Evolutionary conservation across 305 asterid genomes (phyloP), one percentile per base, ranked within the genome.

Genomic region (Rubia peregrina): DNA sequence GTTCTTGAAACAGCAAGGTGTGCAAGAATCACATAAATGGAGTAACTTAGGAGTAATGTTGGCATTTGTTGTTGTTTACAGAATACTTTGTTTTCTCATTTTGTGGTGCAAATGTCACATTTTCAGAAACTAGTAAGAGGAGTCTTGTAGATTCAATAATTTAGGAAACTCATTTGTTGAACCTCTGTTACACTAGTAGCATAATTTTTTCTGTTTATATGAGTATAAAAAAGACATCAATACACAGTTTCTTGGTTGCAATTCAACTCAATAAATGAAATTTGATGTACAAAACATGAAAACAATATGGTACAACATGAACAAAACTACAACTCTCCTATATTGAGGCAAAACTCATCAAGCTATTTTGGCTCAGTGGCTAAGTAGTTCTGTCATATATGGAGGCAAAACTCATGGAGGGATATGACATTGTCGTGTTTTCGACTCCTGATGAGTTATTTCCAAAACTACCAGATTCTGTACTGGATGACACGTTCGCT

Each of bases 11-110:
- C 80, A 77, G 40, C 85, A 81, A 70, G 90, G 88, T 3, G 48
- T 89, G 71, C 77, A 76, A 75, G 90, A 86, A 73, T 74, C 87
- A 13, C 89, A 83, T 69, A 87, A 86, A 73, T 86, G 88, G 90
- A 74, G 60, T 53, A 84, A 87, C 73, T 65, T 89, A 57, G 74
- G 74, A 55, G 55, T 83, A 76, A 87, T 89, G 96, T 21, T 84
- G 44, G 79, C 77, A 49, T 87, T 85, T 66, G 73, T 86, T 22
- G 30, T 86, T 16, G 87, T 82, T 24, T 89, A 89, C 68, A 83
- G 96, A 76, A 64, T 80, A 42, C 14, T 80, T 0, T 83, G 87
- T 22, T 85, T 77, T 80, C 30, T 85, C 33, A 76, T 86, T 62
- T 78, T 87, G 12, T 75, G 84, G 79, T 81, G 33, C 30, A 89